A percentile compares a stretch with the other conserved stretches of the same genome.
Conservation (phyloP, 805 yeast species). For the Starmerella stellata region DNA sequence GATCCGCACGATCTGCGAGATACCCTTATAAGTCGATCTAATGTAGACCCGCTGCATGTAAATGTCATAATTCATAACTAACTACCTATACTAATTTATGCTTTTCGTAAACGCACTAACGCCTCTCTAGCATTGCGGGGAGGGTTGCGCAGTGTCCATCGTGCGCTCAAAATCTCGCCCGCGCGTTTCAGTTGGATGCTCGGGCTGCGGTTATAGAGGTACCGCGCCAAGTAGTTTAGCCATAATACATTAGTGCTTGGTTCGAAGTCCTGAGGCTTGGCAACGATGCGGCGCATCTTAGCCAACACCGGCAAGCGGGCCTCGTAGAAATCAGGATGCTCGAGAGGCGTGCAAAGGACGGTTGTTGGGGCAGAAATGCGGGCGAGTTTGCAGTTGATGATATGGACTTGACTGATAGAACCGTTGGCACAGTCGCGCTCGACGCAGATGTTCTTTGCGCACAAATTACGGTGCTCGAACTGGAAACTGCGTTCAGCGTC, state of each 20-base stretch:
- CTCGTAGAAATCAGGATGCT: constrained; percentile 42
- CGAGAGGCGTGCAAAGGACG: constrained; percentile 36
- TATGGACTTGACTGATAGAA: constrained; percentile 35
- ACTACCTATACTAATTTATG: neutral
- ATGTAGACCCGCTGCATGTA: no score
- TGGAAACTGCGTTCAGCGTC: constrained; percentile 34
- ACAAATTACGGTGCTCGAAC: constrained; percentile 58
- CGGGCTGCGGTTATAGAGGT: constrained; percentile 21
- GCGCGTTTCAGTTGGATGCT: constrained; percentile 5
- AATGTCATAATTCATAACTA: neutral
- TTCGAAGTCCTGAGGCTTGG: constrained; percentile 30
- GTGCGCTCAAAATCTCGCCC: constrained; percentile 4
- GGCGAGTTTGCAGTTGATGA: constrained; percentile 39
- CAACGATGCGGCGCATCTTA: constrained; percentile 26
- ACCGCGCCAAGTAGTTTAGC: constrained; percentile 44
- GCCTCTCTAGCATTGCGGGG: constrained; percentile 11
- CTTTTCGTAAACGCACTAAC: neutral
- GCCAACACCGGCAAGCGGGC: constrained; percentile 47
- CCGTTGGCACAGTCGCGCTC: constrained; percentile 15
- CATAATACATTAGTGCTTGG: constrained; percentile 42
- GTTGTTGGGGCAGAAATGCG: constrained; percentile 18
- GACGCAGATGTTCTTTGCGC: constrained; percentile 45
- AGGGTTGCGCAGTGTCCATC: constrained; percentile 8
- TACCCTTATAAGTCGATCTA: no score
- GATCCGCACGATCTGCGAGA: no score